Conservation (phyloP, 225 moss, liverwort and hornwort species). For the Straminergon stramineum region DNA sequence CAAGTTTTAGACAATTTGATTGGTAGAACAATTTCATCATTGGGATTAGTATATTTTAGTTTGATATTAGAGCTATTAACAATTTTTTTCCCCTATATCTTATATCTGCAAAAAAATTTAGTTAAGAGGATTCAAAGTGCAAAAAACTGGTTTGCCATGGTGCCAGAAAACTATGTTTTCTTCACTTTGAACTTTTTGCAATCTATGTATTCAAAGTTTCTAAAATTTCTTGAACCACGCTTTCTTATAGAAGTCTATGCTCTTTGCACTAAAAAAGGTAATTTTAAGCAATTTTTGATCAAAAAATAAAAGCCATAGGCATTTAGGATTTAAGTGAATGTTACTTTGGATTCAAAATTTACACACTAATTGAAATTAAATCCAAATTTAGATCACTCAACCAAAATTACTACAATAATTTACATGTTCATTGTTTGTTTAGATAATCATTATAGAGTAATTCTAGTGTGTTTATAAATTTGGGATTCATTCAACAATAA, state of each 20-base stretch:
- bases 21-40: background rate
- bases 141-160: background rate
- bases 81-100: background rate
- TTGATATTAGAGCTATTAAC: background rate
- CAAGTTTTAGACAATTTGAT: background rate
- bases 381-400: background rate
- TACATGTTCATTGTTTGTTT: background rate
- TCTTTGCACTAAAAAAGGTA: background rate
- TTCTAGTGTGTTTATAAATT: background rate
- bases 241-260: background rate
- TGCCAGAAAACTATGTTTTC: fast-evolving
- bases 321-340: background rate
- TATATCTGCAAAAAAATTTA: background rate
- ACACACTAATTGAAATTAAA: too few relatives aligned
- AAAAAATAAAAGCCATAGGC: background rate
- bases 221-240: background rate
- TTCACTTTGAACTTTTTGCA: background rate
- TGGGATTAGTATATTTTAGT: background rate
- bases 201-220: background rate
- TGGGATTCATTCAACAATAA: background rate
- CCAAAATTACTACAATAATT: background rate
- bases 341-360: background rate
- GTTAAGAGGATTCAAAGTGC: background rate
- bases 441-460: background rate
- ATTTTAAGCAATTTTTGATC: fast-evolving